Conservation (phyloP, 208 protist species). For the Wallacemonas sp. region DNA sequence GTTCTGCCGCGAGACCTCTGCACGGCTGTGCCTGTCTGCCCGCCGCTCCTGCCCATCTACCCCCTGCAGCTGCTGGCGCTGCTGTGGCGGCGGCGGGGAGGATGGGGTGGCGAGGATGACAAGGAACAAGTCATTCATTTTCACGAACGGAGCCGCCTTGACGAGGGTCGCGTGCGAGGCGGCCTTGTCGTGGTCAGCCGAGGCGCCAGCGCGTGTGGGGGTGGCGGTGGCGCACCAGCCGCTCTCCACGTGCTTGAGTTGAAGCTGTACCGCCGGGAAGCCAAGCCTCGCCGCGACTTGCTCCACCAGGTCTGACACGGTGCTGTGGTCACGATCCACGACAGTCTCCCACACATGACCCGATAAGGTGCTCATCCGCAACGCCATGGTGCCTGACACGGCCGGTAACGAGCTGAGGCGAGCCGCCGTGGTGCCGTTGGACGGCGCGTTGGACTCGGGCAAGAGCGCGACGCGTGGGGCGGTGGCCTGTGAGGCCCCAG, state of each 20-base stretch:
- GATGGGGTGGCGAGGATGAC: not conserved
- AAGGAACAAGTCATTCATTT: not conserved
- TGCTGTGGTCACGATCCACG: not conserved
- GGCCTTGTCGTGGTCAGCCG: not conserved
- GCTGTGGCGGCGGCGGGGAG: not conserved
- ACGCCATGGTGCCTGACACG: too few species aligned
- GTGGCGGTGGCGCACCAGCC: not conserved
- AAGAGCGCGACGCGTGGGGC: too few species aligned
- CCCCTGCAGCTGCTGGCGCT: not conserved
- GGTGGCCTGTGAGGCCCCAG: too few species aligned
- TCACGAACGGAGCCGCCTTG: not conserved
- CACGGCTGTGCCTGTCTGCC: too few species aligned
- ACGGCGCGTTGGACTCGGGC: too few species aligned
- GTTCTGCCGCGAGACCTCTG: too few species aligned
- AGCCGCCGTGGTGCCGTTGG: too few species aligned
- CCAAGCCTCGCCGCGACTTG: not conserved
- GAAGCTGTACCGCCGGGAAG: not conserved
- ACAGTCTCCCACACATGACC: not conserved
- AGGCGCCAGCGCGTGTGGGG: not conserved
- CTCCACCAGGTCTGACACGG: not conserved
- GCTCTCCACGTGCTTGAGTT: constrained; percentile 1
- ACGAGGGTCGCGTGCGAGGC: not conserved
- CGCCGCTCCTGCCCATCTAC: too few species aligned
- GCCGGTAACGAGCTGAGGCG: too few species aligned
- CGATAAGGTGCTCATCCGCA: constrained; percentile 4